Percentiles rank a stretch among this genome's conserved stretches.
Evolutionary conservation across 2,329 filamentous ascomycete species (phyloP).

Genomic region (Colletotrichum sp.): DNA sequence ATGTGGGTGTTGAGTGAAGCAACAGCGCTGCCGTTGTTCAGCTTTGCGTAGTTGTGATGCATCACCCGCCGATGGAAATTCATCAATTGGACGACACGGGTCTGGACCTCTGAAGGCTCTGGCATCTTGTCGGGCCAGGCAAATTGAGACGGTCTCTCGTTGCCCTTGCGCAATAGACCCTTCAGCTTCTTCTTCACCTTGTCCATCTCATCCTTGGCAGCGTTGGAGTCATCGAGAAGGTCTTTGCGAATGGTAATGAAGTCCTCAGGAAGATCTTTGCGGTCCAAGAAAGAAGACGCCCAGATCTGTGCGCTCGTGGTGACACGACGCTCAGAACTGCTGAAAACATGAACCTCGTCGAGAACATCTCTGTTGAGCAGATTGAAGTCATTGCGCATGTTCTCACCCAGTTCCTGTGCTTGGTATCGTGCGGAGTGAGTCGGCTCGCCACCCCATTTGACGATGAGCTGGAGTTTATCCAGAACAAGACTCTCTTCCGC

Average conservation of each 20-base stretch:
- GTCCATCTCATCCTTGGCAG: slow-evolving; percentile 98
- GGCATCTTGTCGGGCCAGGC: slow-evolving; percentile 97
- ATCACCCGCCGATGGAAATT: slow-evolving; percentile 96
- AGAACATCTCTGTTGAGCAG: slow-evolving; percentile 91
- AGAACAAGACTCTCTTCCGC: slow-evolving; percentile 91
- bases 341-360: slow-evolving; percentile 93
- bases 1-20: slow-evolving; percentile 65
- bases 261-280: slow-evolving; percentile 83
- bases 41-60: slow-evolving; percentile 88
- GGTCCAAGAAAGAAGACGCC: slow-evolving; percentile 85
- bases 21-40: slow-evolving; percentile 68
- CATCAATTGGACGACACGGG: slow-evolving; percentile 93
- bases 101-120: slow-evolving; percentile 91
- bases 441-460: slow-evolving; percentile 98
- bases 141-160: slow-evolving; percentile 91
- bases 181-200: slow-evolving; percentile 99
- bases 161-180: slow-evolving; percentile 87
- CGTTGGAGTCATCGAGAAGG: slow-evolving; percentile 94
- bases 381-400: slow-evolving; percentile 93
- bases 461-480: slow-evolving; percentile 95
- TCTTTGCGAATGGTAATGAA: slow-evolving; percentile 94
- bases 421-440: slow-evolving; percentile 98
- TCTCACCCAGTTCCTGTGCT: slow-evolving; percentile 91
- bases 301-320: slow-evolving; percentile 98
- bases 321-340: slow-evolving; percentile 92